Evolutionary conservation across 2,329 filamentous ascomycete species (phyloP), one percentile per base, ranked within the genome.

Genomic region (Penicillium sp.): DNA sequence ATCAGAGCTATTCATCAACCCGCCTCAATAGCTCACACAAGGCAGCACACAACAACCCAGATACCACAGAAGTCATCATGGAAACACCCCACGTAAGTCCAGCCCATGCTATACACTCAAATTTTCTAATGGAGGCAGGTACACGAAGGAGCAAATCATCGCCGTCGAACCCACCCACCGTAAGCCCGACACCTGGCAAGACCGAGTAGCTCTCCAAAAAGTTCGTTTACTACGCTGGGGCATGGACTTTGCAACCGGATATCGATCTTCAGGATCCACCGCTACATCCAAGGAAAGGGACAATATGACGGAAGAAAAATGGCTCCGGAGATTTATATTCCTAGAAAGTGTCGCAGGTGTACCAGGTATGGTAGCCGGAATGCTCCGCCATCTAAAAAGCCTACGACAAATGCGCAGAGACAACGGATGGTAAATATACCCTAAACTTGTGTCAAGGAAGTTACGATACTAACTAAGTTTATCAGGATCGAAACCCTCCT

Each of bases 341-440:
- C 83, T 99, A 35, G 95, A 99, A 75, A 93, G 89, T 50, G 91
- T 99, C 37, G 95, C 95, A 11, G 95, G 92, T 33, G 95, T 98
- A 0, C 95, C 95, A 0, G 95, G 95, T 8, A 98, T 98, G 91
- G 93, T 98, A 0, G 95, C 89, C 0, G 95, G 92, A 24, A 97
- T 96, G 90, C 81, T 98, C 16, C 83, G 95, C 31, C 95, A 99
- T 76, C 82, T 98, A 35, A 86, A 89, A 70, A 93, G 88, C 63
- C 83, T 98, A 68, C 83, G 93, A 45, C 84, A 88, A 26, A 88
- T 98, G 82, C 92, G 91, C 80, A 82, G 93, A 55, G 93, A 98
- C 73, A 96, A 98, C 66, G 95, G 95, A 69, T 98, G 88, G 86
- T 84, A 69, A 63, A 63, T 29, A 21, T 21, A 37, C 35, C 29